Evolutionary conservation across 2,329 filamentous ascomycete species (phyloP).

Genomic region (Calonectria naviculata): DNA sequence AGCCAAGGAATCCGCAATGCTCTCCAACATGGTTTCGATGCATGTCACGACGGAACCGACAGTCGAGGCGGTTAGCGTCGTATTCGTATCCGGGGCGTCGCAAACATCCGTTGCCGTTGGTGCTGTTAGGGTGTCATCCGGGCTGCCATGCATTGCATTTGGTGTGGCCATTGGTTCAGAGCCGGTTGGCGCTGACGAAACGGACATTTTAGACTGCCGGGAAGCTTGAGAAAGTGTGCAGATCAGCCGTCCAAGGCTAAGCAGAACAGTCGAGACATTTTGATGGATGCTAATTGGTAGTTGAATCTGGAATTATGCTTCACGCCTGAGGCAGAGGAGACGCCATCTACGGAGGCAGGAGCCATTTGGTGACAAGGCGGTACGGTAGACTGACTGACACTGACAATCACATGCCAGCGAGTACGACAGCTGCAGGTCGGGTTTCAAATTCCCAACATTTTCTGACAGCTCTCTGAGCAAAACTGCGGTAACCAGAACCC

Average conservation of each 20-base stretch:
- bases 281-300: neutral
- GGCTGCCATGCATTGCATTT: conserved; percentile 11
- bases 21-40: conserved; percentile 50
- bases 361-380: neutral
- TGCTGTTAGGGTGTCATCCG: conserved; percentile 1
- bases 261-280: neutral
- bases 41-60: conserved; percentile 43
- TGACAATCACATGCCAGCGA: neutral
- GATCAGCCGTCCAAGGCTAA: neutral
- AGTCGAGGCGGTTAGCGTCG: conserved; percentile 15
- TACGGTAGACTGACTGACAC: neutral
- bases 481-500: neutral
- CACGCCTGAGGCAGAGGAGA: neutral
- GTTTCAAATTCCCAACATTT: conserved; percentile 2
- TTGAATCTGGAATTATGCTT: neutral
- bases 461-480: neutral
- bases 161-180: conserved; percentile 21
- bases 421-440: neutral
- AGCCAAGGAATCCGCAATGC: conserved; percentile 42
- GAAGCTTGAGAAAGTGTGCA: neutral
- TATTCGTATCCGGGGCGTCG: conserved; percentile 37
- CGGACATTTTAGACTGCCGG: neutral
- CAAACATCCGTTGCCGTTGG: neutral
- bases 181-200: neutral
- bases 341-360: neutral